Conservation (phyloP, 2,329 filamentous ascomycete species). For the Thielaviopsis punctulata region DNA sequence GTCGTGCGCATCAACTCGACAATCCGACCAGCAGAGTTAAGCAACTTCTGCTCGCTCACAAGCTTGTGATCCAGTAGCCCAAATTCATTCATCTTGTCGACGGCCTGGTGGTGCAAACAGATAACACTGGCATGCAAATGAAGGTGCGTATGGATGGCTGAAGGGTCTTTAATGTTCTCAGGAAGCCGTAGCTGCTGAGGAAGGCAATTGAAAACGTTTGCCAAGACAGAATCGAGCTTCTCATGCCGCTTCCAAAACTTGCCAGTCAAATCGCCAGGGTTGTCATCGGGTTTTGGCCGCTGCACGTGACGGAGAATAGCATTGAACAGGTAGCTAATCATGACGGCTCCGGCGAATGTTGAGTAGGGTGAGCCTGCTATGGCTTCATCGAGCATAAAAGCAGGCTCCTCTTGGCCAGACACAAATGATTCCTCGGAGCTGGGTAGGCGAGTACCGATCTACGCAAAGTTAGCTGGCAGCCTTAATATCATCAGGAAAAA, state of each 20-base stretch:
- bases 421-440: conserved; percentile 61
- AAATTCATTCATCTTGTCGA: conserved; percentile 60
- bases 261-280: conserved; percentile 54
- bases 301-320: conserved; percentile 69
- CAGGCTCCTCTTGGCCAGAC: conserved; percentile 43
- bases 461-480: conserved; percentile 10
- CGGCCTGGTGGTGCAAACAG: conserved; percentile 74
- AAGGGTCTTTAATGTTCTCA: conserved; percentile 46
- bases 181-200: conserved; percentile 61
- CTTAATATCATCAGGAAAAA: neutral
- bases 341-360: conserved; percentile 51
- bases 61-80: conserved; percentile 42
- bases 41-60: conserved; percentile 55
- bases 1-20: conserved; percentile 68
- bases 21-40: conserved; percentile 70
- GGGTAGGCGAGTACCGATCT: conserved; percentile 66
- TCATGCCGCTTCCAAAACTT: conserved; percentile 78
- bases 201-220: conserved; percentile 61
- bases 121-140: conserved; percentile 78
- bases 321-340: conserved; percentile 67
- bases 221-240: conserved; percentile 61
- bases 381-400: conserved; percentile 45
- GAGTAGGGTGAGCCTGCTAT: conserved; percentile 48
- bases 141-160: conserved; percentile 70
- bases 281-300: conserved; percentile 49